Evolutionary conservation across 2,329 filamentous ascomycete genomes (phyloP).

Genomic region (Colletotrichum brevisporum): DNA sequence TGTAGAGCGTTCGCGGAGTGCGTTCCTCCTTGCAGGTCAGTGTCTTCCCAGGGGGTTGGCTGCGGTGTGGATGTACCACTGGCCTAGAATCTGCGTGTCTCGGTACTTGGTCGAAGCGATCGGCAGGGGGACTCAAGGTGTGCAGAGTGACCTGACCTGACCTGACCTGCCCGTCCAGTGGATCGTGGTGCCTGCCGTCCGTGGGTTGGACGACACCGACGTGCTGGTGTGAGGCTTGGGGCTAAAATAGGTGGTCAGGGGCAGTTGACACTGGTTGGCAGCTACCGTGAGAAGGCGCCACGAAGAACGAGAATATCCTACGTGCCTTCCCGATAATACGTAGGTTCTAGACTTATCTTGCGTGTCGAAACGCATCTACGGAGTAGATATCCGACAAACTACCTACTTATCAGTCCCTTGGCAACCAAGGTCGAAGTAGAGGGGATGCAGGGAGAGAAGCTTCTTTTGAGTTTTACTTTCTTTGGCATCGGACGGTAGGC

Average conservation of each 20-base stretch:
- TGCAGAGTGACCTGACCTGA: too few species aligned
- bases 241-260: constrained; percentile 24
- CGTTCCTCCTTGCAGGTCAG: neutral
- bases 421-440: neutral
- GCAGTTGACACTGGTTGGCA: neutral
- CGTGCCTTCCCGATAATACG: too few species aligned
- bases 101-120: neutral
- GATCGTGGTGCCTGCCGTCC: too few species aligned
- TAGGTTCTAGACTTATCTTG: too few species aligned
- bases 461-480: neutral
- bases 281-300: too few species aligned
- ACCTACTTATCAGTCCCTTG: neutral
- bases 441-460: neutral
- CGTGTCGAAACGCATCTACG: too few species aligned
- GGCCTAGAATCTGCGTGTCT: neutral
- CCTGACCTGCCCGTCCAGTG: too few species aligned
- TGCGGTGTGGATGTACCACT: constrained; percentile 2
- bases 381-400: too few species aligned
- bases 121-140: constrained; percentile 1
- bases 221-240: neutral
- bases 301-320: too few species aligned
- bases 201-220: too few species aligned
- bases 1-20: constrained; percentile 1
- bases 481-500: constrained; percentile 12
- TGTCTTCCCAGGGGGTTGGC: constrained; percentile 1